Base-by-base conservation (phyloP, 2,329 filamentous ascomycete genomes). In the Cryphonectria radicalis region DNA sequence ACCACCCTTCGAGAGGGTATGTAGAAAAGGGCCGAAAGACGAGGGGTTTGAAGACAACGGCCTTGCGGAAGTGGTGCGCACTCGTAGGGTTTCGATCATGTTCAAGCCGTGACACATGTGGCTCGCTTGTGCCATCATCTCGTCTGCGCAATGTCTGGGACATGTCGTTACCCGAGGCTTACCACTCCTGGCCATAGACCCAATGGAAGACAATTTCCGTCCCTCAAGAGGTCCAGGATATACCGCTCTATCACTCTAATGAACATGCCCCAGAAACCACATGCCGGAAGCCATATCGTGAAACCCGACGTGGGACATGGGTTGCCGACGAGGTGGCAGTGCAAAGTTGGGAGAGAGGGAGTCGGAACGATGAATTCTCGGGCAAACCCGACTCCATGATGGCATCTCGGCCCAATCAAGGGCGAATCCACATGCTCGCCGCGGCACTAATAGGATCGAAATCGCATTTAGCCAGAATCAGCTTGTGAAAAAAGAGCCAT, bases 321-420 rank as follows among this genome's bases (percentile, higher is more conserved):
- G 13, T 35, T 57, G 25, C 65, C 32, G 35, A 62, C 43, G 32
- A 32, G 32, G 66, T 66, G 69, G 71, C 71, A 70, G 59, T 63
- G 69, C 53, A 68, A 63, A 22, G 60, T 57, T 17, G 53, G 63
- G n/a, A 17, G 37, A n/a, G 28, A 6, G 6, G 63, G 63, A 4
- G 35, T 42, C 63, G 50, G 62, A 50, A 69, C 63, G 66, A 32
- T 57, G 69, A 43, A 25, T 19, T 62, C 19, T 73, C 71, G 71
- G 69, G 63, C 66, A 63, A 73, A 71, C 55, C 71, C 71, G 71
- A 69, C 63, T 50, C 53, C 43, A 42, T 19, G 37, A 32, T 35
- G 57, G 46, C 67, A 53, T n/a, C 32, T 60, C 66, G 40, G 69
- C 37, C 63, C 66, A 71, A 66, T 42, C 43, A 32, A 17, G 28